Evolutionary conservation across 495 filamentous ascomycete genomes (phyloP), one percentile per base, ranked within the genome.

Genomic region (Chaetomium cochliodes): DNA sequence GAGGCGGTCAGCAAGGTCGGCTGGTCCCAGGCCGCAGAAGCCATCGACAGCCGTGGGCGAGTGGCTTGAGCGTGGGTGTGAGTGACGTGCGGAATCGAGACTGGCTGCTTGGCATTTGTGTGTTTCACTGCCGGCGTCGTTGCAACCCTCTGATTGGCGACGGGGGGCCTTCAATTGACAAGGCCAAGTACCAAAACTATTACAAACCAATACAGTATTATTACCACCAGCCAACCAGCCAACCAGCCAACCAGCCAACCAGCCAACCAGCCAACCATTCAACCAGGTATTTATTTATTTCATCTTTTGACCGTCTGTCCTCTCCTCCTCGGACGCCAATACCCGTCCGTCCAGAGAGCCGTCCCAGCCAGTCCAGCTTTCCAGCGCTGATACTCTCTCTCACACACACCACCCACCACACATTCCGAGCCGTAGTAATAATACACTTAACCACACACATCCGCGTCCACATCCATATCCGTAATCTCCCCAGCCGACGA

Each of bases 391-490:
- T n/a, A n/a, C n/a, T n/a, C n/a, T n/a, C n/a, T n/a, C n/a, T n/a
- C n/a, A n/a, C n/a, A n/a, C n/a, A n/a, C n/a, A n/a, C n/a, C n/a
- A n/a, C n/a, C n/a, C n/a, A n/a, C n/a, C n/a, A n/a, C 16, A 44
- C 41, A 16, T 5, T 15, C 13, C 16, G 16, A 15, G 41, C 41
- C 41, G 13, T 16, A 44, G 16, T 15, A 44, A 18, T 50, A 23
- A 53, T 30, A 53, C 51, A 53, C 30, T 6, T 47, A 58, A 42
- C 53, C 53, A n/a, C 65, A 63, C 28, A 64, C 52, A 12, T 18
- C 41, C 41, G n/a, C 62, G 15, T 47, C 72, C n/a, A 68, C 63
- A 33, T 75, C 73, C 71, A 72, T 73, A 37, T 67, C 70, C 12
- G 60, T 68, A 15, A 23, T 68, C 47, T 74, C 72, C 5, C 68